Evolutionary conservation across 257 asterid species (phyloP), one percentile per base, ranked within the genome.

Genomic region (Solanum sejunctum): DNA sequence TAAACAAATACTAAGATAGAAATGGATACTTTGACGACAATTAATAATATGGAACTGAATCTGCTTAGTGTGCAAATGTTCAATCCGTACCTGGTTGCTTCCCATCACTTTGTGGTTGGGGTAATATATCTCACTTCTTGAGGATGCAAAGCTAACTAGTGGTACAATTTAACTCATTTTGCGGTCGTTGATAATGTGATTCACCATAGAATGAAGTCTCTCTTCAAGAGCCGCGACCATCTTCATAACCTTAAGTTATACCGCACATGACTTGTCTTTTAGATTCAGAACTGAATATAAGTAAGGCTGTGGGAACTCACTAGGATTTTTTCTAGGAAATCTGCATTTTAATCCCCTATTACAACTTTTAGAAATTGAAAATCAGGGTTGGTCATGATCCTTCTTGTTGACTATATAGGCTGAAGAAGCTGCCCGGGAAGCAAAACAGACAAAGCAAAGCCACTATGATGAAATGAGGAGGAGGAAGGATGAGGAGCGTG

Each of bases 401-500:
- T 83, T 52, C 55, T 58, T 47, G 84, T 85, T 86, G 80, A 69
- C 90, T 84, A 52, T 89, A 73, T 83, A 97, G 99, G 98, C 98
- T 85, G 97, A 94, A 47, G 98, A 95, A 69, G 92, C 91, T 87
- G 45, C 95, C 51, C 93, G 92, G 61, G 98, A 92, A 10, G 91
- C 98, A 41, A 93, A 97, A 90, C 89, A 88, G 60, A 90, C 94
- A 84, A 97, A 97, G 87, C 98, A 94, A 92, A 98, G 94, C 81
- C 95, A 80, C 26, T 97, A 97, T 88, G 99, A 94, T 8, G 98
- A 95, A 88, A 91, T 89, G 93, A 95, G 99, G 88, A 97, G 97
- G 92, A 94, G 88, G 87, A 95, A 93, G 91, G 99, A 97, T 75
- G 98, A 97, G 88, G 98, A 97, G 89, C 96, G 96, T n/a, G 99